Evolutionary conservation across 768 basidiomycete genomes (phyloP).

Genomic region (Asterophora parasitica): DNA sequence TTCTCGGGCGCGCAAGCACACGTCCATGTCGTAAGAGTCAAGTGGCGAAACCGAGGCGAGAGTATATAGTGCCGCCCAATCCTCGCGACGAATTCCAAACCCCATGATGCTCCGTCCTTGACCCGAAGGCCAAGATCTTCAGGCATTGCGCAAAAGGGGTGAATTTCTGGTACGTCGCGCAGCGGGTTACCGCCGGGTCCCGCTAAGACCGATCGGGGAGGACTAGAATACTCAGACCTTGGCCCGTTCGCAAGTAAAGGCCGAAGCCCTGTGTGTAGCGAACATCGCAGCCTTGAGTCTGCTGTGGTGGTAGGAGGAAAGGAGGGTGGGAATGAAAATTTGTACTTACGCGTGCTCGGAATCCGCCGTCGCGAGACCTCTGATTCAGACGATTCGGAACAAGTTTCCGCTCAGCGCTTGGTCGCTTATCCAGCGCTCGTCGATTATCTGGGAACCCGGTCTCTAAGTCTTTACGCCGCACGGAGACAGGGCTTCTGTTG

Average conservation of each 20-base stretch:
- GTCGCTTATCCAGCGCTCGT: too few relatives aligned
- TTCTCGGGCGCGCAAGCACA: slow-evolving; percentile 13
- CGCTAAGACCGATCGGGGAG: slow-evolving; percentile 59
- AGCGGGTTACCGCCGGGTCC: slow-evolving; percentile 53
- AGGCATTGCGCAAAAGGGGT: slow-evolving; percentile 27
- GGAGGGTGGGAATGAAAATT: background rate
- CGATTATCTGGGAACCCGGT: too few relatives aligned
- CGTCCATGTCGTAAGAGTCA: slow-evolving; percentile 15
- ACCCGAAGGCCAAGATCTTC: slow-evolving; percentile 36
- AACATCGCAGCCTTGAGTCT: slow-evolving; percentile 65
- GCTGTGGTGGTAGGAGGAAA: slow-evolving; percentile 16
- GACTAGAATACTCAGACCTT: slow-evolving; percentile 77
- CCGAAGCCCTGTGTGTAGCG: slow-evolving; percentile 46
- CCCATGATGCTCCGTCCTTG: slow-evolving; percentile 26
- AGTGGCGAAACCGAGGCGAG: slow-evolving; percentile 2
- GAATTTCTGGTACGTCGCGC: slow-evolving; percentile 68
- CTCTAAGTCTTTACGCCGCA: too few relatives aligned
- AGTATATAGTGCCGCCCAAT: slow-evolving; percentile 34
- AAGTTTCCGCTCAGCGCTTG: too few relatives aligned
- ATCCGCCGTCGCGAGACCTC: background rate
- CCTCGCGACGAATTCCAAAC: slow-evolving; percentile 58
- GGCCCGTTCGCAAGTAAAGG: slow-evolving; percentile 61
- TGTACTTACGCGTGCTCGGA: too few relatives aligned
- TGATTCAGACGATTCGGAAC: too few relatives aligned
- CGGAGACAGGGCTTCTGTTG: too few relatives aligned